phyloP scores from a whole-genome alignment of 2,329 filamentous ascomycete genomes.

The Trichoderma brevicompactum region DNA sequence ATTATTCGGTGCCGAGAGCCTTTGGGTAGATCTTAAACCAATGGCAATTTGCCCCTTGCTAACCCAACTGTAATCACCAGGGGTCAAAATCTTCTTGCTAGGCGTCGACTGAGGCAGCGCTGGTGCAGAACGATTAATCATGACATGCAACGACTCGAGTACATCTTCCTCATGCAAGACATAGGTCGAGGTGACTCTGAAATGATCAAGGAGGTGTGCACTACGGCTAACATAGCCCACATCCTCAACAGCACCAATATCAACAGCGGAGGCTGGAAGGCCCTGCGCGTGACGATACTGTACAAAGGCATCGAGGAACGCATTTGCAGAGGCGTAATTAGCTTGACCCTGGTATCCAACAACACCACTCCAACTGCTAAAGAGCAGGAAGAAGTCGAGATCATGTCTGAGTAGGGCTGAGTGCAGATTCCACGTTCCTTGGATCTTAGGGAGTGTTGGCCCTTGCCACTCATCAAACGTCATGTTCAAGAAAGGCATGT shows the following conservation, averaged over 20 bases:
- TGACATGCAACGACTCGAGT: too few relatives aligned
- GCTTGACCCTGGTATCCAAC: slow-evolving; percentile 43
- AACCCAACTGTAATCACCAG: too few relatives aligned
- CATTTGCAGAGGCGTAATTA: slow-evolving; percentile 48
- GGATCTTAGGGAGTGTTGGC: slow-evolving; percentile 37
- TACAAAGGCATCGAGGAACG: slow-evolving; percentile 46
- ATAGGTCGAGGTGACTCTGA: too few relatives aligned
- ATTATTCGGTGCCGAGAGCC: too few relatives aligned
- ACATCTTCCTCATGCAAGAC: too few relatives aligned
- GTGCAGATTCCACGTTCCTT: slow-evolving; percentile 43
- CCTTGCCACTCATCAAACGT: slow-evolving; percentile 37
- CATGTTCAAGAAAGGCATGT: slow-evolving; percentile 42
- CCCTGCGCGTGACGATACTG: slow-evolving; percentile 37
- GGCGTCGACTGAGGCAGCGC: too few relatives aligned
- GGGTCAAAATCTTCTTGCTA: too few relatives aligned
- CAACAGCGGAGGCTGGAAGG: slow-evolving; percentile 25
- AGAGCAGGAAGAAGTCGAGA: slow-evolving; percentile 45
- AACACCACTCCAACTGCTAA: slow-evolving; percentile 38
- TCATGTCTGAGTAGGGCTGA: slow-evolving; percentile 9
- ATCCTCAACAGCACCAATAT: slow-evolving; percentile 29
- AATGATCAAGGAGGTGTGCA: too few relatives aligned
- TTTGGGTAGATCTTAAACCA: too few relatives aligned
- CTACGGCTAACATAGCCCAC: slow-evolving; percentile 13
- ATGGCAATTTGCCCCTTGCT: too few relatives aligned
- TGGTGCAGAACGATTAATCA: too few relatives aligned